These are phyloP conservation scores for Microsporum audouinii DNA, from an alignment of 2,329 filamentous ascomycete genomes.

Conservation along the genomic window DNA sequence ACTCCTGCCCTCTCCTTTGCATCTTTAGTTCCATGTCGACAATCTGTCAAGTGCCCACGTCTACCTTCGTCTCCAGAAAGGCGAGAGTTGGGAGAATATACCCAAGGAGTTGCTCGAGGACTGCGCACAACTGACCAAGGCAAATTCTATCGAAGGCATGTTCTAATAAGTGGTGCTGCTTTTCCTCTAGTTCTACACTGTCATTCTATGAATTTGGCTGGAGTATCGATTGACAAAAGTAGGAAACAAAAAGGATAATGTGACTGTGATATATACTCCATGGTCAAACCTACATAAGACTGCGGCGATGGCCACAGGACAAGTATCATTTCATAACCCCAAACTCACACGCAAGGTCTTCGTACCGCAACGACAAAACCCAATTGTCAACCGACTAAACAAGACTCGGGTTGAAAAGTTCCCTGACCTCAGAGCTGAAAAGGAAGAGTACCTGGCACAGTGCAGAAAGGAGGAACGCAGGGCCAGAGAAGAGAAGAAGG, in stretches of 20 bases:
- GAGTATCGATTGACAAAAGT: neutral
- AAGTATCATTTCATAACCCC: constrained; percentile 86
- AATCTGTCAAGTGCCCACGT: constrained; percentile 95
- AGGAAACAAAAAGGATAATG: constrained; percentile 98
- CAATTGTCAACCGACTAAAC: constrained; percentile 92
- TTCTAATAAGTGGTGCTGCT: neutral
- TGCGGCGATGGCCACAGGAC: constrained; percentile 86
- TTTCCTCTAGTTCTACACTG: neutral
- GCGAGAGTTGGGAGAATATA: constrained; percentile 73
- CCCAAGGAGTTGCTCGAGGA: constrained; percentile 64
- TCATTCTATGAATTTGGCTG: neutral
- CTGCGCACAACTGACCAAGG: constrained; percentile 94
- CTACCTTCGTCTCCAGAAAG: constrained; percentile 73
- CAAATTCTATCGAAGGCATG: constrained; percentile 90
- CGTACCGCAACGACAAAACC: constrained; percentile 69
- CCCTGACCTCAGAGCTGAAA: constrained; percentile 72
- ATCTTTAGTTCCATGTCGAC: constrained; percentile 76
- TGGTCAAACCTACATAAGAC: constrained; percentile 96
- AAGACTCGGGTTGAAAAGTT: constrained; percentile 87
- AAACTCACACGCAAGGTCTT: constrained; percentile 73
- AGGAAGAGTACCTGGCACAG: constrained; percentile 61
- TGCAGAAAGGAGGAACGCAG: constrained; percentile 56
- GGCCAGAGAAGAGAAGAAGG: constrained; percentile 29
- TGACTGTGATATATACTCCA: constrained; percentile 93
- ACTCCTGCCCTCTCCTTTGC: constrained; percentile 1